Evolutionary conservation across 495 filamentous ascomycete genomes (phyloP).

Genomic region (Lindgomyces ingoldianus): DNA sequence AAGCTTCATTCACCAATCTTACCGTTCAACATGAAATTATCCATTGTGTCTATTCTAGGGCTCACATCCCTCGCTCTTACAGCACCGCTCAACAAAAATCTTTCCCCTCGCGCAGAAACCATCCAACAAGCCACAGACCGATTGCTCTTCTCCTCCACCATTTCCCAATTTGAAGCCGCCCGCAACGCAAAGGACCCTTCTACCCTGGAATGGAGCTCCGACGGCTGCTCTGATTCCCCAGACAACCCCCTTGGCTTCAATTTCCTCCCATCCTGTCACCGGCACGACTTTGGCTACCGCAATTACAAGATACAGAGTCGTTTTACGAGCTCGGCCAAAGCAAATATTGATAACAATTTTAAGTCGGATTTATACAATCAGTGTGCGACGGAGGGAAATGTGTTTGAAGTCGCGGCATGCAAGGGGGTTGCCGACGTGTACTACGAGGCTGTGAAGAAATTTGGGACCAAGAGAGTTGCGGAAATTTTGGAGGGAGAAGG

Average conservation of each 20-base stretch:
- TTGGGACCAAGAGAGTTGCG: constrained; percentile 36
- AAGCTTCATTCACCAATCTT: not conserved
- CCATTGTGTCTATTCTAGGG: constrained; percentile 31
- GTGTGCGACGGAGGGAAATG: constrained; percentile 22
- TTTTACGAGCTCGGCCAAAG: constrained; percentile 44
- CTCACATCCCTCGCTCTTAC: constrained; percentile 15
- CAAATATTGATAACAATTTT: constrained; percentile 50
- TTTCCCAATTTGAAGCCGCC: constrained; percentile 39
- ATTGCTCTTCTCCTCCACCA: constrained; percentile 42
- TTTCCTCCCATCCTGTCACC: constrained; percentile 45
- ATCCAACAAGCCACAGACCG: constrained; percentile 40
- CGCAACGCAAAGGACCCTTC: constrained; percentile 34
- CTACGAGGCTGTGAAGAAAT: constrained; percentile 49
- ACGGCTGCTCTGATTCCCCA: constrained; percentile 47
- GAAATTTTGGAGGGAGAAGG: constrained; percentile 3
- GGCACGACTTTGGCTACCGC: constrained; percentile 55
- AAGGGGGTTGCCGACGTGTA: constrained; percentile 49
- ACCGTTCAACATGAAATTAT: constrained; percentile 28
- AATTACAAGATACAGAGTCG: constrained; percentile 50
- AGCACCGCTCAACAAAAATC: constrained; percentile 9
- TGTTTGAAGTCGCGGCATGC: constrained; percentile 36
- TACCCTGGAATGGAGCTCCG: constrained; percentile 45
- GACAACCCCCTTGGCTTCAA: constrained; percentile 52
- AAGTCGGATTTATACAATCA: constrained; percentile 43
- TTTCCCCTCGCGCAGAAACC: constrained; percentile 18